Conservation (phyloP, 257 asterid genomes). For the Buddleja alternifolia region DNA sequence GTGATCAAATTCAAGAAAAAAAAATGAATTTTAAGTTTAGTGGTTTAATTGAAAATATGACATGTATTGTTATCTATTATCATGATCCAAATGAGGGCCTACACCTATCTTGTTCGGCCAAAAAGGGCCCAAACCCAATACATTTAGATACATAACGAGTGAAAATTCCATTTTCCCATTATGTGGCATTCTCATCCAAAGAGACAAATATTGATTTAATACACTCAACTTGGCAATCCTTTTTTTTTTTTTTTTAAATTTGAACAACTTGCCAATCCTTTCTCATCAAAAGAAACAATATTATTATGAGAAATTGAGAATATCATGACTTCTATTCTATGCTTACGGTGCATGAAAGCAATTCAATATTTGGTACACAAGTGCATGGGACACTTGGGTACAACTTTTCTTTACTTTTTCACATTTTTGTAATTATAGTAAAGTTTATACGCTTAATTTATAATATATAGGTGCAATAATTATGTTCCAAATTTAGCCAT, state of each 20-base stretch:
- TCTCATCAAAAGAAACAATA: slow-evolving; percentile 4
- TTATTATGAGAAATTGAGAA: slow-evolving; percentile 28
- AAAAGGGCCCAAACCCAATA: slow-evolving; percentile 20
- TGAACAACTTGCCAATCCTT: no score
- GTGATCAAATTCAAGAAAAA: no score
- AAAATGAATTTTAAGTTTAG: no score
- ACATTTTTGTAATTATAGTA: no score
- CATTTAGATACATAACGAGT: slow-evolving; percentile 17
- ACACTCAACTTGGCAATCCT: slow-evolving; percentile 33
- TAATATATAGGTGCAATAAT: no score
- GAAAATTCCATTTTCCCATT: not conserved
- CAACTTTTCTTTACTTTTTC: no score
- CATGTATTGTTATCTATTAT: not conserved
- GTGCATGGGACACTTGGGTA: slow-evolving; percentile 28
- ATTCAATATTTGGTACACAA: not conserved
- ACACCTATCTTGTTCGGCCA: not conserved
- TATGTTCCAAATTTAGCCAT: no score
- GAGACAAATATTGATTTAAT: not conserved
- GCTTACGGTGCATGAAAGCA: slow-evolving; percentile 33
- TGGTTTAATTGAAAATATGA: no score
- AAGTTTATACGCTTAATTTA: no score
- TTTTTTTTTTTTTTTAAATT: no score
- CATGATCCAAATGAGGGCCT: slow-evolving; percentile 19
- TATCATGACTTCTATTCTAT: slow-evolving; percentile 11
- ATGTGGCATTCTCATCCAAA: slow-evolving; percentile 45